These are phyloP conservation scores for Cornus suecica DNA, from an alignment of 148 eudicot species.

Conservation along the genomic window DNA sequence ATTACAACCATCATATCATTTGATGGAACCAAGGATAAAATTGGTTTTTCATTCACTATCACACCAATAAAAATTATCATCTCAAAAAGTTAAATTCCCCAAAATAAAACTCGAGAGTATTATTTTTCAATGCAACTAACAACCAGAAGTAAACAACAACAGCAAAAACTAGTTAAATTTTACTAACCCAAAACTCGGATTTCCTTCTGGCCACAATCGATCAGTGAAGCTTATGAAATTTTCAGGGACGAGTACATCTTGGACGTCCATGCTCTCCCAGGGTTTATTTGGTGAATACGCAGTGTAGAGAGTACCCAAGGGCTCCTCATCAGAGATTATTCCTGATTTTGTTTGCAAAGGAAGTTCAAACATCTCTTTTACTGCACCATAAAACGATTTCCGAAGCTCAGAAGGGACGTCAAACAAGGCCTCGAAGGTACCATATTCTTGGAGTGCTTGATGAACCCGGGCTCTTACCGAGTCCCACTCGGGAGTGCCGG, in stretches of 20 bases:
- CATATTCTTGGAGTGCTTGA: too few species aligned
- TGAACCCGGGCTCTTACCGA: too few species aligned
- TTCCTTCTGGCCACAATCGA: conserved; percentile 39
- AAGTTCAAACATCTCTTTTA: conserved; percentile 36
- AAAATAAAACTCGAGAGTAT: too few species aligned
- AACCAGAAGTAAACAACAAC: too few species aligned
- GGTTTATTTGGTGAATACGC: conserved; percentile 33
- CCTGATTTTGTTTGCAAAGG: conserved; percentile 33
- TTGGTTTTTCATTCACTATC: too few species aligned
- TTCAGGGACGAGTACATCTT: conserved; percentile 18
- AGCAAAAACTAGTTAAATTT: too few species aligned
- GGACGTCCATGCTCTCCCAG: conserved; percentile 42
- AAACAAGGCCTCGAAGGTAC: conserved; percentile 41
- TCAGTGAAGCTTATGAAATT: conserved; percentile 23
- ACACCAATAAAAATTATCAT: too few species aligned
- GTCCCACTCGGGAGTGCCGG: too few species aligned
- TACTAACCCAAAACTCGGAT: conserved; percentile 28
- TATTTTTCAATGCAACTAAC: too few species aligned
- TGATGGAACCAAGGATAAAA: too few species aligned
- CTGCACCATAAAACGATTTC: conserved; percentile 18
- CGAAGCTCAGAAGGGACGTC: conserved; percentile 19
- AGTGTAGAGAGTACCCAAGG: conserved; percentile 35
- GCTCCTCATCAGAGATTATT: conserved; percentile 19
- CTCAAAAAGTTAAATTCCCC: too few species aligned
- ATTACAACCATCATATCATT: too few species aligned